Evolutionary conservation across 2,329 filamentous ascomycete species (phyloP).

Genomic region (Eurotiales sp.): DNA sequence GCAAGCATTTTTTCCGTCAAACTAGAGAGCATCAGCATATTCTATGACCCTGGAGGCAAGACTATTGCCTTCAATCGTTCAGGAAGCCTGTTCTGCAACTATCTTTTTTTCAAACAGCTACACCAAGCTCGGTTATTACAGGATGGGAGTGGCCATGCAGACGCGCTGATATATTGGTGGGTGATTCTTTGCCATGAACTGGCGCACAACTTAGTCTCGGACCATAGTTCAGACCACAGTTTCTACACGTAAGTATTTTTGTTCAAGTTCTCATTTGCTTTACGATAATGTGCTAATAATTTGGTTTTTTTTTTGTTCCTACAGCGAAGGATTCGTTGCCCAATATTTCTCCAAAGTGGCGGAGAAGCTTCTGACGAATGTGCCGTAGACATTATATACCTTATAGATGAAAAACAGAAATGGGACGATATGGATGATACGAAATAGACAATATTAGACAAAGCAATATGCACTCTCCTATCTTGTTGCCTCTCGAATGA

Average conservation of each 20-base stretch:
- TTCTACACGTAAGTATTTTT: conserved; percentile 59
- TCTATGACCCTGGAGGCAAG: conserved; percentile 72
- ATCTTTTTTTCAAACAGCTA: conserved; percentile 78
- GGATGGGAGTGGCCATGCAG: conserved; percentile 49
- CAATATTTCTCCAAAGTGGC: conserved; percentile 73
- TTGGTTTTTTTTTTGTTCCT: conserved; percentile 12
- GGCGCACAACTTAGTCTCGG: conserved; percentile 82
- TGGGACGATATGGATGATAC: too few relatives aligned
- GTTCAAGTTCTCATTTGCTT: background rate
- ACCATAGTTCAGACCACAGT: conserved; percentile 74
- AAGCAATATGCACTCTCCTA: too few relatives aligned
- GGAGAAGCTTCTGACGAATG: conserved; percentile 39
- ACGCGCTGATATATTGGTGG: conserved; percentile 85
- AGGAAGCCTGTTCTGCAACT: conserved; percentile 90
- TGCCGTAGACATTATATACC: background rate
- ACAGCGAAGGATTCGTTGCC: conserved; percentile 73
- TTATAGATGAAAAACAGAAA: background rate
- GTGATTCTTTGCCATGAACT: conserved; percentile 94
- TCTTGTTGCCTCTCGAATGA: too few relatives aligned
- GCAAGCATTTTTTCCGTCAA: conserved; percentile 69
- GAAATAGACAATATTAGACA: too few relatives aligned
- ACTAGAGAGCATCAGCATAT: conserved; percentile 71
- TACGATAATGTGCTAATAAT: too few relatives aligned
- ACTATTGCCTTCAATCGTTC: conserved; percentile 90
- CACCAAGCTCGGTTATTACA: conserved; percentile 56